Base-by-base conservation (phyloP, 345 rosid genomes). In the Gynandropsis gynandra region DNA sequence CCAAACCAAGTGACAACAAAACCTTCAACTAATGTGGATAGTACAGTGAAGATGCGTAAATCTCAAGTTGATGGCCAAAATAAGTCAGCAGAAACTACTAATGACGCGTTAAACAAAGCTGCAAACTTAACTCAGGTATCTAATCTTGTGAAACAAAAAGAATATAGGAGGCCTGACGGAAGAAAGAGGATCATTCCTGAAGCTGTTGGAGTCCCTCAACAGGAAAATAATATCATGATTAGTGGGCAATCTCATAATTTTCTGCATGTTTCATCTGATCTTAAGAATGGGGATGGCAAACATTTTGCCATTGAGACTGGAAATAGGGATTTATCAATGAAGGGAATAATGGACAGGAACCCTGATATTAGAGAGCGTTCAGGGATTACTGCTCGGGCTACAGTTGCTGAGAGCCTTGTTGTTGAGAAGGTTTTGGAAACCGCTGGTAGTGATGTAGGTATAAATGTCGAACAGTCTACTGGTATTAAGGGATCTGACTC, bases 161-260 rank as follows among this genome's bases (percentile, higher is more conserved):
- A 88, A 67, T 88, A 93, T 40, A 72, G 95, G 59, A 84, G 97
- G 18, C 83, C 99, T 65, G 97, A 93, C 65, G 99, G 99, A 13
- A 82, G 97, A 73, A 92, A 87, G 77, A 74, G 98, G 76, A 92
- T 92, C 50, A 92, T 92, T 68, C 97, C 98, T 32, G 98, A 92
- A 80, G 90, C 98, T 4, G 88, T 92, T 1, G 98, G 98, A 44
- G 79, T 83, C n/a, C 63, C 58, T 58, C 87, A 80, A 54, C 81
- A 65, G 71, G 87, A 77, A 52, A 77, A 64, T 43, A 66, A 52
- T 16, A 67, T 67, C 9, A 10, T 35, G 7, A 59, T 70, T 33
- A 50, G 75, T 16, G 72, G 73, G 49, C 80, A 74, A 46, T 64
- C 62, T 2, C 59, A 60, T 14, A 83, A 64, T 49, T 74, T 83